A percentile compares a stretch with the other conserved stretches of the same genome.
These are phyloP conservation scores for Penicillium sp. DNA, from an alignment of 2,329 filamentous ascomycete species.

Conservation along the genomic window DNA sequence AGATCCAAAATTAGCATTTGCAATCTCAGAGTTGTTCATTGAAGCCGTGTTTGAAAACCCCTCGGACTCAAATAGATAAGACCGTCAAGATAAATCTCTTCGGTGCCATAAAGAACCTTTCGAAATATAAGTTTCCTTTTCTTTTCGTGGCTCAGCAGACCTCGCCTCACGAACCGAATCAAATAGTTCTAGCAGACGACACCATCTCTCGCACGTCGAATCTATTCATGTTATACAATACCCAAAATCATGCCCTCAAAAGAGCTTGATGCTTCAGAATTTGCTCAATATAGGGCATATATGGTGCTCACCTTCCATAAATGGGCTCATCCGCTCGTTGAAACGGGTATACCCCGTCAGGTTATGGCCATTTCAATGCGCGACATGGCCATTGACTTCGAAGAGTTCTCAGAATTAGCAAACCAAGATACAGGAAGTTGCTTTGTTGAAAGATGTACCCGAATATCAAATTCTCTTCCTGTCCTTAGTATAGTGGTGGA, in stretches of 20 bases:
- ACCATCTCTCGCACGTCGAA: too few relatives aligned
- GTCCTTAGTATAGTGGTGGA: background rate
- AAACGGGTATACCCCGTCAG: background rate
- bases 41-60: background rate
- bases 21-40: background rate
- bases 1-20: background rate
- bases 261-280: background rate
- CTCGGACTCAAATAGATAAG: background rate
- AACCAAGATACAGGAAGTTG: background rate
- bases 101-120: too few relatives aligned
- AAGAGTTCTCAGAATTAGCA: background rate
- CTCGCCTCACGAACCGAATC: too few relatives aligned
- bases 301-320: background rate
- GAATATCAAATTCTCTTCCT: background rate
- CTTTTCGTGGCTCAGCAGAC: too few relatives aligned
- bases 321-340: background rate
- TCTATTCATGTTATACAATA: background rate
- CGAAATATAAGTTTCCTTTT: too few relatives aligned
- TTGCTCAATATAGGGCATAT: background rate
- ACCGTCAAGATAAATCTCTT: too few relatives aligned
- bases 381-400: background rate
- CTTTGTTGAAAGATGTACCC: background rate
- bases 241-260: background rate
- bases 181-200: too few relatives aligned
- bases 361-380: background rate